Conservation (phyloP, 495 filamentous ascomycete species). For the Amorphotheca resinae region DNA sequence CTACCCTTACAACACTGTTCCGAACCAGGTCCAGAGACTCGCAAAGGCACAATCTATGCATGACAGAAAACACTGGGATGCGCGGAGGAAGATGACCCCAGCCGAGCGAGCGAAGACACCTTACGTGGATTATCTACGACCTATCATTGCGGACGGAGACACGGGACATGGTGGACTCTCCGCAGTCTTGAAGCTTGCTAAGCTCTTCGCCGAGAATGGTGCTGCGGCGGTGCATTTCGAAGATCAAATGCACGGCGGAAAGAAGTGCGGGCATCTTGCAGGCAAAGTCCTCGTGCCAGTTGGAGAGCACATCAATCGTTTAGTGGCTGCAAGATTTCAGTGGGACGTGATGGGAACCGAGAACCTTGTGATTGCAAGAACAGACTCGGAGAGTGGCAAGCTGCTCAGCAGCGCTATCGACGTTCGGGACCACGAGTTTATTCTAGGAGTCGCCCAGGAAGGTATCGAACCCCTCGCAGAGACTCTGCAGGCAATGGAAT, state of each 20-base stretch:
- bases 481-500: slow-evolving; percentile 81
- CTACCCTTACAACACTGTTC: slow-evolving; percentile 97
- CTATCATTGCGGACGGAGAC: slow-evolving; percentile 96
- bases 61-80: slow-evolving; percentile 89
- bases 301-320: slow-evolving; percentile 89
- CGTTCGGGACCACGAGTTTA: slow-evolving; percentile 90
- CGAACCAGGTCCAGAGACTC: slow-evolving; percentile 91
- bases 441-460: slow-evolving; percentile 68
- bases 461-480: slow-evolving; percentile 69
- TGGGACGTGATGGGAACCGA: slow-evolving; percentile 97
- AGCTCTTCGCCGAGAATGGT: slow-evolving; percentile 97
- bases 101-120: slow-evolving; percentile 60
- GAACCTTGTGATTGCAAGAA: slow-evolving; percentile 86
- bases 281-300: slow-evolving; percentile 93
- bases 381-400: slow-evolving; percentile 87
- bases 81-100: slow-evolving; percentile 58
- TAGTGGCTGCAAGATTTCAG: slow-evolving; percentile 85
- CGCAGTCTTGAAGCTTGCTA: slow-evolving; percentile 89
- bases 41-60: slow-evolving; percentile 96
- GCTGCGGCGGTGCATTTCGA: slow-evolving; percentile 96
- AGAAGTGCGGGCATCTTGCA: slow-evolving; percentile 95
- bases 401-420: slow-evolving; percentile 85
- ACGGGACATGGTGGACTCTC: slow-evolving; percentile 87
- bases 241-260: slow-evolving; percentile 93
- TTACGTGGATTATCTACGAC: slow-evolving; percentile 83